These are phyloP conservation scores for Diaporthe nobilis DNA, from an alignment of 2,329 filamentous ascomycete genomes.

Conservation along the genomic window DNA sequence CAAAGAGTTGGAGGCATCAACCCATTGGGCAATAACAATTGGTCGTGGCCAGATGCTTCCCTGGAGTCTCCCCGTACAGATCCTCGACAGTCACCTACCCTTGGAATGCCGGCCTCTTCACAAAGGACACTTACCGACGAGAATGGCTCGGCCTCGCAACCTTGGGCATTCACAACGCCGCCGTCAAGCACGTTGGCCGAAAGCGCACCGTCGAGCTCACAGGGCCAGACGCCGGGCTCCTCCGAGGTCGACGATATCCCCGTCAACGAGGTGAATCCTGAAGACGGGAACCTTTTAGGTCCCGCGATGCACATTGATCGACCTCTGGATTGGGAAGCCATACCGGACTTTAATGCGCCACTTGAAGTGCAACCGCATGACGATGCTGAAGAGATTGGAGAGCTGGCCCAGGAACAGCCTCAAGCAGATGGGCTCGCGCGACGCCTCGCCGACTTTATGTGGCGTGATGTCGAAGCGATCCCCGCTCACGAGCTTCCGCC, in stretches of 20 bases:
- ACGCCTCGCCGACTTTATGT: slow-evolving; percentile 72
- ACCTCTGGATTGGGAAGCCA: slow-evolving; percentile 37
- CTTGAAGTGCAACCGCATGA: slow-evolving; percentile 22
- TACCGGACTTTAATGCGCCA: slow-evolving; percentile 36
- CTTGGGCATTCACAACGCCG: slow-evolving; percentile 38
- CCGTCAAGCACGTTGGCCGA: slow-evolving; percentile 41
- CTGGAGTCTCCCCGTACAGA: slow-evolving; percentile 19
- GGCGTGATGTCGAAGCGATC: slow-evolving; percentile 68
- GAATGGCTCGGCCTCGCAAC: slow-evolving; percentile 12
- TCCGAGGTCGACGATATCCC: slow-evolving; percentile 31
- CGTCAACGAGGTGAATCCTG: background rate
- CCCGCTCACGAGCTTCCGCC: slow-evolving; percentile 65
- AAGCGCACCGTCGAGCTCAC: slow-evolving; percentile 38
- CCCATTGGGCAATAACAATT: slow-evolving; percentile 72
- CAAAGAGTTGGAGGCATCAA: slow-evolving; percentile 59
- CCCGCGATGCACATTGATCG: background rate
- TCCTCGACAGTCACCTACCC: slow-evolving; percentile 11
- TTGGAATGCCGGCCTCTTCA: background rate
- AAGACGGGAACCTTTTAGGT: background rate
- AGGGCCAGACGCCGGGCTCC: slow-evolving; percentile 38
- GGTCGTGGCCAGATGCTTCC: slow-evolving; percentile 64
- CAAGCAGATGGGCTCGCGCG: slow-evolving; percentile 56
- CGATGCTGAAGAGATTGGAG: slow-evolving; percentile 21
- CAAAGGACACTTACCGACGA: slow-evolving; percentile 1
- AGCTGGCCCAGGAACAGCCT: slow-evolving; percentile 38